Evolutionary conservation across 208 protist genomes (phyloP).

Genomic region (Wallacemonas sp.): DNA sequence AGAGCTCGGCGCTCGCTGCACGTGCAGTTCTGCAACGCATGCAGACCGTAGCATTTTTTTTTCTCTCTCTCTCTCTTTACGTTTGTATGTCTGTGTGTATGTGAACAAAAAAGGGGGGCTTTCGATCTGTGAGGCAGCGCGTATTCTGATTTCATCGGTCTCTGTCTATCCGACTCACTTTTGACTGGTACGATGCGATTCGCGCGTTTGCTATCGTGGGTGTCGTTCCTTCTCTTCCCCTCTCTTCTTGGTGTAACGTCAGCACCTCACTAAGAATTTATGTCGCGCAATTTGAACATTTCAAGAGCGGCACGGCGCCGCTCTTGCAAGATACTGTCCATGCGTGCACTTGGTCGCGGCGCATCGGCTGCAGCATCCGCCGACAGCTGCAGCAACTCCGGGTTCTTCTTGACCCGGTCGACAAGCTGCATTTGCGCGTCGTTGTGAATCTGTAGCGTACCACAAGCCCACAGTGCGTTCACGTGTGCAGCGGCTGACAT

Average conservation of each 20-base stretch:
- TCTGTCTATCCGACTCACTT: no score
- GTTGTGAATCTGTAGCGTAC: slow-evolving; percentile 75
- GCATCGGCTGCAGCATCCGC: not conserved
- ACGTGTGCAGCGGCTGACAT: slow-evolving; percentile 46
- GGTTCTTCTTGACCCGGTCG: slow-evolving; percentile 34
- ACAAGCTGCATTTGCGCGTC: slow-evolving; percentile 77
- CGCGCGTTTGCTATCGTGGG: not conserved
- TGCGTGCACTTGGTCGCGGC: slow-evolving; percentile 13
- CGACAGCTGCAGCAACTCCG: slow-evolving; percentile 28
- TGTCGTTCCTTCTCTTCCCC: not conserved
- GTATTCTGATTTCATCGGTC: no score
- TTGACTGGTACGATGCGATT: not conserved
- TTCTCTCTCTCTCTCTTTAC: not conserved
- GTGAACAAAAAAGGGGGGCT: no score
- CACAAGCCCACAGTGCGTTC: slow-evolving; percentile 77
- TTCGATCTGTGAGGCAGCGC: no score
- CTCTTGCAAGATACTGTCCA: slow-evolving; percentile 37
- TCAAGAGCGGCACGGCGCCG: slow-evolving; percentile 29
- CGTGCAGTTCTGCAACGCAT: no score
- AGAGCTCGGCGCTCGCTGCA: no score
- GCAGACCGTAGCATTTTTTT: no score
- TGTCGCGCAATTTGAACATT: slow-evolving; percentile 31
- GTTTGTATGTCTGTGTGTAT: slow-evolving; percentile 2
- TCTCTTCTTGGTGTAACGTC: not conserved
- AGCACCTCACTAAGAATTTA: not conserved